Percentiles rank a stretch among this genome's conserved stretches.
phyloP scores from a whole-genome alignment of 2,329 filamentous ascomycete genomes.

The Teratosphaeria nubilosa region DNA sequence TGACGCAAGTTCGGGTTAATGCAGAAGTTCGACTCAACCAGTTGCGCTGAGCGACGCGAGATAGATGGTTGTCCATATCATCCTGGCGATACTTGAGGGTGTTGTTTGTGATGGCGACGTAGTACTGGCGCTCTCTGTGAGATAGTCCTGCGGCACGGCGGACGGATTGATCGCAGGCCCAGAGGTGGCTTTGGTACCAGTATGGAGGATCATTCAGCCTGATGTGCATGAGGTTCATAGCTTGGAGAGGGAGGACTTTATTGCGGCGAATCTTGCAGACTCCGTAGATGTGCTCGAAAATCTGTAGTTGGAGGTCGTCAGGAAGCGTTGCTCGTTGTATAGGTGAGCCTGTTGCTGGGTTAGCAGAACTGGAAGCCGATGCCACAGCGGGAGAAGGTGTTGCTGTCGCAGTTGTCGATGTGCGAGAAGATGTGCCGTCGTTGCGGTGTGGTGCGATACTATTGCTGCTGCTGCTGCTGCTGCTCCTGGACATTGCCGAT shows the following conservation, averaged over 20 bases:
- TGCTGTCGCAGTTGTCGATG: too few species aligned
- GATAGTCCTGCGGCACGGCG: not conserved
- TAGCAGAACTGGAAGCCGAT: too few species aligned
- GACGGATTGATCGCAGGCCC: not conserved
- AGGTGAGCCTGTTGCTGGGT: too few species aligned
- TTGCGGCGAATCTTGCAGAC: not conserved
- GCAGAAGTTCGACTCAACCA: not conserved
- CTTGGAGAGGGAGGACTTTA: not conserved
- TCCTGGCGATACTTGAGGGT: not conserved
- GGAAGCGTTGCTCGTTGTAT: not conserved
- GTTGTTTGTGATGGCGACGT: not conserved
- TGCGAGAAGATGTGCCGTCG: too few species aligned
- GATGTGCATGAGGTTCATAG: not conserved
- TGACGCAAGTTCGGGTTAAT: not conserved
- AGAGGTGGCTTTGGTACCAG: not conserved
- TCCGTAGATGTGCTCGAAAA: not conserved
- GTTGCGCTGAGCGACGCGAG: not conserved
- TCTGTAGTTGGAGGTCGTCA: not conserved
- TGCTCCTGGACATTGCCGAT: not conserved
- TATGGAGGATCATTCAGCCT: not conserved
- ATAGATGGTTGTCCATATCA: not conserved
- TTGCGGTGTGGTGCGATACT: too few species aligned
- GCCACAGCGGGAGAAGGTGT: too few species aligned
- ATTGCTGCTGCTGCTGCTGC: too few species aligned
- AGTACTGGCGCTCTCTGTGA: not conserved